Conservation (phyloP, 352 stramenopile genomes). For the Globisporangium sylvaticum region DNA sequence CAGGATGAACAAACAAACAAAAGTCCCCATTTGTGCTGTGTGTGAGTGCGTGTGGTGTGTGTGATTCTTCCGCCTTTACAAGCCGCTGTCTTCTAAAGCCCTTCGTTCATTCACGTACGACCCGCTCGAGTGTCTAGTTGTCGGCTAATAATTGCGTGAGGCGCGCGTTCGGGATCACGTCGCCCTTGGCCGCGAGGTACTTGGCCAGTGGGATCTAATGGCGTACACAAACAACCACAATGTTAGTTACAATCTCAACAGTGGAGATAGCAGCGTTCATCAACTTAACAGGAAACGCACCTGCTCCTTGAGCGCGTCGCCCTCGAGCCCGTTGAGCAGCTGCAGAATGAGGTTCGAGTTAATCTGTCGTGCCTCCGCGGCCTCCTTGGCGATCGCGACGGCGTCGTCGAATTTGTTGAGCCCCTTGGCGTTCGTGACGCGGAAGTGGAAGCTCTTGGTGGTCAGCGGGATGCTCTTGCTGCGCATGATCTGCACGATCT, state of each 20-base stretch:
- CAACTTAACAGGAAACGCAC: conserved; percentile 15
- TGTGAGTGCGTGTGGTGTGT: neutral
- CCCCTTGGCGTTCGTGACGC: conserved; percentile 61
- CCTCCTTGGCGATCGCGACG: conserved; percentile 59
- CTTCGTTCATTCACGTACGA: neutral
- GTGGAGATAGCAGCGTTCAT: neutral
- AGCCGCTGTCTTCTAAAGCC: neutral
- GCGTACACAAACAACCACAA: conserved; percentile 10
- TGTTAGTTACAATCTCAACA: neutral
- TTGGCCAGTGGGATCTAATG: conserved; percentile 63
- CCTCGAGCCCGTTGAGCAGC: conserved; percentile 61
- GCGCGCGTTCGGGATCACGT: conserved; percentile 62
- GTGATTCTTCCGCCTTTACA: neutral
- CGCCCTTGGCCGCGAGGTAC: conserved; percentile 78
- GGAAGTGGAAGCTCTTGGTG: conserved; percentile 77
- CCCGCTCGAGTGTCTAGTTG: conserved; percentile 16
- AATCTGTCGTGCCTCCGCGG: conserved; percentile 58
- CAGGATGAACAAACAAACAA: neutral
- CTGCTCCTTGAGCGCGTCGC: conserved; percentile 51
- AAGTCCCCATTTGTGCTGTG: neutral
- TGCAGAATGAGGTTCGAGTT: conserved; percentile 76
- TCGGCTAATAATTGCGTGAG: conserved; percentile 55
- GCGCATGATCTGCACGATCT: conserved; percentile 53
- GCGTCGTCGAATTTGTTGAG: conserved; percentile 57
- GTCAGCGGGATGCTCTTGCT: conserved; percentile 40